phyloP scores from a whole-genome alignment of 2,329 filamentous ascomycete species.

The Coniochaeta sp. region DNA sequence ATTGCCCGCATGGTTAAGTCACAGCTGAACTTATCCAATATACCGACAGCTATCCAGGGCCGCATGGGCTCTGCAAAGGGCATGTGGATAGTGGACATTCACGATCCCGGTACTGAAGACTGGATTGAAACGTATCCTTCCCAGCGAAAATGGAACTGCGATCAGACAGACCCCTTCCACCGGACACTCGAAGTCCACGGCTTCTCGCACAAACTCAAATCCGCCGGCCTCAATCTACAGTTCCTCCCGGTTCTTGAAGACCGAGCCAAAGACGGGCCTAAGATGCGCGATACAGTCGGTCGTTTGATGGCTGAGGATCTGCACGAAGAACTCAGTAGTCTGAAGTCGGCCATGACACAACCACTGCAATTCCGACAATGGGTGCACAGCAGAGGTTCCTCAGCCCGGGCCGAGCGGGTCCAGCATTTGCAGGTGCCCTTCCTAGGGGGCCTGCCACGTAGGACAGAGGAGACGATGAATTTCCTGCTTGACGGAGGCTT shows the following conservation, averaged over 20 bases:
- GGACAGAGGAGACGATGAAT: conserved; percentile 42
- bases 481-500: conserved; percentile 57
- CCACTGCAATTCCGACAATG: conserved; percentile 46
- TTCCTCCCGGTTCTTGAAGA: conserved; percentile 63
- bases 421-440: conserved; percentile 32
- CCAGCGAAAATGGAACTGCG: conserved; percentile 60
- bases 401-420: conserved; percentile 27
- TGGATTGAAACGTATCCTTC: conserved; percentile 64
- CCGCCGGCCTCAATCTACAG: conserved; percentile 57
- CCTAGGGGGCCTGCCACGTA: conserved; percentile 41
- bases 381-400: conserved; percentile 32
- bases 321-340: conserved; percentile 40
- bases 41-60: conserved; percentile 61
- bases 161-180: conserved; percentile 39
- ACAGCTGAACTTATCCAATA: conserved; percentile 39
- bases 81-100: conserved; percentile 59
- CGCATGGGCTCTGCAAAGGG: conserved; percentile 70
- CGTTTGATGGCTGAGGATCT: conserved; percentile 43
- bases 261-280: conserved; percentile 36
- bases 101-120: conserved; percentile 33
- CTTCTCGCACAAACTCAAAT: conserved; percentile 35
- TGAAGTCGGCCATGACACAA: conserved; percentile 43
- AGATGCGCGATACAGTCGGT: conserved; percentile 42
- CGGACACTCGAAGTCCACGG: conserved; percentile 60
- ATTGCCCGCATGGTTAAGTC: conserved; percentile 48